Conservation (phyloP, 1,284 basidiomycete genomes). For the Porodaedalea pini region DNA sequence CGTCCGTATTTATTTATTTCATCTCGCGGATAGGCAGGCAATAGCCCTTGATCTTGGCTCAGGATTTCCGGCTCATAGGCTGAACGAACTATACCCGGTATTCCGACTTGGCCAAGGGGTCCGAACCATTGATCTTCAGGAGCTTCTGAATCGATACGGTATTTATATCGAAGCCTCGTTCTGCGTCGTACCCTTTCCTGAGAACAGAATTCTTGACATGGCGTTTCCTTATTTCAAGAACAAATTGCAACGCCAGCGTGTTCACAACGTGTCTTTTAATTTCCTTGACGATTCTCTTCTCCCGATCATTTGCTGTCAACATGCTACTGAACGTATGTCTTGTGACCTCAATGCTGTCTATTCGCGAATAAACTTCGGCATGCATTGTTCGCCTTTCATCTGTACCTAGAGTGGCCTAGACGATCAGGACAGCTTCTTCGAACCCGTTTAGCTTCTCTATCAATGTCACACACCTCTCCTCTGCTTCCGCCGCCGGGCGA, state of each 20-base stretch:
- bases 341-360: neutral
- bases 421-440: neutral
- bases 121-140: neutral
- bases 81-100: too few species aligned
- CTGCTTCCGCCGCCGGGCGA: neutral
- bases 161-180: neutral
- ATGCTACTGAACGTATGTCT: neutral
- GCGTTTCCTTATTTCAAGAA: too few species aligned
- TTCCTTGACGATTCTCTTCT: too few species aligned
- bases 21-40: neutral
- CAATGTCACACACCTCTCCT: neutral
- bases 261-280: too few species aligned
- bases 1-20: neutral
- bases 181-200: too few species aligned
- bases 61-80: too few species aligned
- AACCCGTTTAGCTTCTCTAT: neutral
- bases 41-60: neutral
- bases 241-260: too few species aligned
- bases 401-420: neutral
- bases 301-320: neutral
- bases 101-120: too few species aligned
- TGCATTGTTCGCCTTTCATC: neutral
- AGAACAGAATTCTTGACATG: too few species aligned
- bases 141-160: neutral
- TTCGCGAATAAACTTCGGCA: neutral